Evolutionary conservation across 192 early-diverging fungal genomes (phyloP).

Genomic region (Dispira simplex): DNA sequence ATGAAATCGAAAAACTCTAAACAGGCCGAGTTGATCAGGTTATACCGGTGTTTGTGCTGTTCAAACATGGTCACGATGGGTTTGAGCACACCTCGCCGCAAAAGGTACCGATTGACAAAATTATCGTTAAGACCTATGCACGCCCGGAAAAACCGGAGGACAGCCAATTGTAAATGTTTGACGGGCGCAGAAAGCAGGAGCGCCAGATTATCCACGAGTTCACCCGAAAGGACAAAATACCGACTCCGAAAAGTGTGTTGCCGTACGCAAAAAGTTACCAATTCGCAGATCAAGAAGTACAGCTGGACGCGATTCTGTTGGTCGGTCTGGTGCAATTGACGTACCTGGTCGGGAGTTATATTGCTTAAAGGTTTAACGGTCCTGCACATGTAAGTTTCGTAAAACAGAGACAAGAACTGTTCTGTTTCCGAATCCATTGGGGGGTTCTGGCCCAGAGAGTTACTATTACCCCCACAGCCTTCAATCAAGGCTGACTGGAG

Average conservation of each 20-base stretch:
- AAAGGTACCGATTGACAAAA: conserved; percentile 60
- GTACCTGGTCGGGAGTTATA: conserved; percentile 20
- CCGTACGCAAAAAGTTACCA: conserved; percentile 54
- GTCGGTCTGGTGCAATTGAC: conserved; percentile 12
- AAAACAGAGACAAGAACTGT: conserved; percentile 65
- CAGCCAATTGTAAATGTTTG: conserved; percentile 56
- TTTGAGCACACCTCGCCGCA: conserved; percentile 57
- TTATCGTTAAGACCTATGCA: conserved; percentile 72
- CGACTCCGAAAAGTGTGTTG: conserved; percentile 63
- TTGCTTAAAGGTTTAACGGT: conserved; percentile 48
- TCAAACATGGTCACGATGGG: conserved; percentile 44
- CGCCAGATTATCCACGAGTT: conserved; percentile 38
- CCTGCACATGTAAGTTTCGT: conserved; percentile 39
- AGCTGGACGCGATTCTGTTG: conserved; percentile 7
- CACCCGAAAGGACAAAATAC: conserved; percentile 51
- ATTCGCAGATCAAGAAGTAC: conserved; percentile 41
- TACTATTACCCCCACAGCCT: conserved; percentile 1
- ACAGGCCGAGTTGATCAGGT: conserved; percentile 79
- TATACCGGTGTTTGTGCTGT: conserved; percentile 50
- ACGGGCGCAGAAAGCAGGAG: conserved; percentile 51
- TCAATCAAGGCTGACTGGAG: conserved; percentile 16
- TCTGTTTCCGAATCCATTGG: conserved; percentile 40
- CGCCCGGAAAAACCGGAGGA: conserved; percentile 59
- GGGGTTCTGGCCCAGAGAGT: conserved; percentile 11
- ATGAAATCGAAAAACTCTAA: conserved; percentile 81